Conservation (phyloP, 2,329 filamentous ascomycete genomes). For the Phialemoniopsis sp. region DNA sequence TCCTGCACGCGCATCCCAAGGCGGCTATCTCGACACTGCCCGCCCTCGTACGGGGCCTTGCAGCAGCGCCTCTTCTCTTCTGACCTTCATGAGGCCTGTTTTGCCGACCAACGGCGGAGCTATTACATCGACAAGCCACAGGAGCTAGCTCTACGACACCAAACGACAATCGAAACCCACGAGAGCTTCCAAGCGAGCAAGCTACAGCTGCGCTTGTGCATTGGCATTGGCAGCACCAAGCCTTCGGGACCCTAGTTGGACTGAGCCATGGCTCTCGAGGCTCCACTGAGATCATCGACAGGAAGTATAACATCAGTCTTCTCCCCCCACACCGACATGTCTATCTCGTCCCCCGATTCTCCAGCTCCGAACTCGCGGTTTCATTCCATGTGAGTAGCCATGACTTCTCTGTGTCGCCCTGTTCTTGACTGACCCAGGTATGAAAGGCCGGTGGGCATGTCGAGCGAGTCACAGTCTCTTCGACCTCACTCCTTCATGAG, state of each 20-base stretch:
- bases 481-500: slow-evolving; percentile 47
- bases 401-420: background rate
- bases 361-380: slow-evolving; percentile 43
- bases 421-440: too few species aligned
- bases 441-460: too few species aligned
- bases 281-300: slow-evolving; percentile 58
- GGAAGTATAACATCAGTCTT: slow-evolving; percentile 51
- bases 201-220: background rate
- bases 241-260: slow-evolving; percentile 5
- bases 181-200: background rate
- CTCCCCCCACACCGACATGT: slow-evolving; percentile 50
- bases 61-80: background rate
- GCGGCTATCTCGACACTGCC: too few species aligned
- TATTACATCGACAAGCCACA: too few species aligned
- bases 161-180: too few species aligned
- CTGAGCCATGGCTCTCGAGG: slow-evolving; percentile 54
- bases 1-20: too few species aligned
- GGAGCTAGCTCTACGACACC: background rate
- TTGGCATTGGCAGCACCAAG: background rate
- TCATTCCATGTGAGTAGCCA: slow-evolving; percentile 43
- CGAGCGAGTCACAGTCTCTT: slow-evolving; percentile 39
- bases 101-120: background rate
- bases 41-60: slow-evolving; percentile 1
- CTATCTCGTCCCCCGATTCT: slow-evolving; percentile 48
- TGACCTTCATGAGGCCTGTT: background rate